Base-by-base conservation (phyloP, 1,284 basidiomycete species). In the Taiwanofungus camphoratus region DNA sequence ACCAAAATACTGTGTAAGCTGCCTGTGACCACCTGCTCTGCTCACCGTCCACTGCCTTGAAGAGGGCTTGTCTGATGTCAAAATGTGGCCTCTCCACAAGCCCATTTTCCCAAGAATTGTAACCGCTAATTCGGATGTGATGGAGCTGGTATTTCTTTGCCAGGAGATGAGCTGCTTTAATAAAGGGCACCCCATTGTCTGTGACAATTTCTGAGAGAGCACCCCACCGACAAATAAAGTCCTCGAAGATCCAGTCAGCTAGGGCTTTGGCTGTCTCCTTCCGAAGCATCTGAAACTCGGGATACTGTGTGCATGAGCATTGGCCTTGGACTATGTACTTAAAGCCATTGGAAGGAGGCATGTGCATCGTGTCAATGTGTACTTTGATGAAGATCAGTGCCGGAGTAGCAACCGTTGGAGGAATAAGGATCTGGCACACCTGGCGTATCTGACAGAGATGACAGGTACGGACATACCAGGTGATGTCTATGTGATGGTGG, bases 81-180 rank as follows among this genome's bases (percentile, higher is more conserved):
- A 52, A 63, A 39, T 74, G 70, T 3, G 52, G 44, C 0, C 59
- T 42, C 44, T 75, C 68, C 0, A 70, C 58, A 0, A 66, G 45
- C 0, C 71, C 63, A 38, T 74, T 73, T 0, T 0, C n/a, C n/a
- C n/a, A n/a, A n/a, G n/a, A n/a, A n/a, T n/a, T n/a, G n/a, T n/a
- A n/a, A n/a, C n/a, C n/a, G n/a, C n/a, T n/a, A n/a, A n/a, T n/a
- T n/a, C n/a, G n/a, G n/a, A n/a, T n/a, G n/a, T n/a, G n/a, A n/a
- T 47, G 33, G 9, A 76, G 63, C 2, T 55, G 36, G 39, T 70
- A 74, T 1, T 55, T 49, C 7, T 61, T 44, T 0, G 48, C 46
- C 0, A 74, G 55, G 13, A 57, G 46, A 0, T 57, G 51, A 2
- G 65, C 20, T 0, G 67, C 72, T 16, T 52, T 54, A 0, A 69